Base-by-base conservation (phyloP, 2,329 filamentous ascomycete genomes). In the Fusarium sambucinum region DNA sequence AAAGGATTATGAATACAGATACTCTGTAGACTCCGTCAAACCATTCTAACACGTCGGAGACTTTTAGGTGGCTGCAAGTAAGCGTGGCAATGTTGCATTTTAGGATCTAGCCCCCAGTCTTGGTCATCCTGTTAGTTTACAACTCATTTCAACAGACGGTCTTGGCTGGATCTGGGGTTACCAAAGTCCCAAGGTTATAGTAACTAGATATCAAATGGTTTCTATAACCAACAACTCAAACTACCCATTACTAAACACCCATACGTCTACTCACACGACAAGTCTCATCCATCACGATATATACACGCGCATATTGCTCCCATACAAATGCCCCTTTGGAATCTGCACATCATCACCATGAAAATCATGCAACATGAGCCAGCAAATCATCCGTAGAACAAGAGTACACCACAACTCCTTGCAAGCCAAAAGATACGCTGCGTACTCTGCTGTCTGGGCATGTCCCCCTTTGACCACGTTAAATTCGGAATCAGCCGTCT, bases 281-380 rank as follows among this genome's bases (percentile, higher is more conserved):
- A 29, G 9, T 11, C 16, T 4, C 17, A 12, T 25, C 4, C 3
- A 2, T n/a, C 13, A 63, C 3, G 46, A 64, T 21, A 64, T 59
- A 9, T 64, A 64, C 11, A 64, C 61, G n/a, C 30, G 21, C 13
- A 47, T n/a, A 11, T 59, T 25, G 13, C 40, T 64, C 4, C 45
- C 61, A 41, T 59, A 42, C 3, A 64, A 1, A 29, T 14, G 17
- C 23, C 59, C 53, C 11, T 64, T 64, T 25, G 47, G 25, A 33
- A 64, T 40, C 30, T 53, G 59, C 5, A 64, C 53, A 47, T 64
- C 59, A 21, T 64, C 53, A 0, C 5, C 5, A 21, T 64, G 35
- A 6, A 64, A 59, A 1, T 64, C 53, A 25, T 64, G 61, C 4
- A 64, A 5, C 40, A 48, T 64, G 0, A 64, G 59, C 61, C 61